Base-by-base conservation (phyloP, 1,284 basidiomycete genomes). In the Ceratobasidium sp. region DNA sequence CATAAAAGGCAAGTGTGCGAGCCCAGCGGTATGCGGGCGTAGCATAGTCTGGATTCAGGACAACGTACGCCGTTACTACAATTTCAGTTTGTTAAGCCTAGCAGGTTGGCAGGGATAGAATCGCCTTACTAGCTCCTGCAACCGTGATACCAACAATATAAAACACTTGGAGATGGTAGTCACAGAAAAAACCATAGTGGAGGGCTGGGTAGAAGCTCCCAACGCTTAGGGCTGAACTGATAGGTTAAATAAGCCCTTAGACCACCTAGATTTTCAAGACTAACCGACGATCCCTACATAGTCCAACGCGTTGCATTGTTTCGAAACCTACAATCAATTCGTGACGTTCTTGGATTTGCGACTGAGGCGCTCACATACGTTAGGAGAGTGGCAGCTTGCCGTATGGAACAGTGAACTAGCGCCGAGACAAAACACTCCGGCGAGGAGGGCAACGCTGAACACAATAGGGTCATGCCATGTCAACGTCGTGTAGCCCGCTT, bases 331-430 rank as follows among this genome's bases (percentile, higher is more conserved):
- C 60, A 61, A 67, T 55, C 51, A 49, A 76, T 53, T 23, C 69
- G 76, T 78, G 78, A 80, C 82, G 82, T 71, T 81, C 83, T 20
- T 15, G 26, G 44, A 42, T 79, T 84, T 82, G 80, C 83, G 80
- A 77, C 83, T 66, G 69, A 15, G 3, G 28, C n/a, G 58, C 23
- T 77, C 33, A 81, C 86, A 77, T 81, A 95, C 92, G 83, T 87
- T 84, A 83, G 89, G 83, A 9, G 94, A 95, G 85, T 96, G 95
- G 81, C 93, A 95, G 33, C 88, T 89, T 42, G 92, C 89, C 2
- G 91, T 92, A 84, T 98, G 96, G 83, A 91, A 97, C 79, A 91
- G 88, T 12, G 94, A 91, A 81, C 94, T 95, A 56, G 92, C 89
- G 33, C 88, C 87, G 67, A 97, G 88, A 85, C 96, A 97, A 56